Conservation (phyloP, 2,329 filamentous ascomycete genomes). For the Alternaria gansuensis region DNA sequence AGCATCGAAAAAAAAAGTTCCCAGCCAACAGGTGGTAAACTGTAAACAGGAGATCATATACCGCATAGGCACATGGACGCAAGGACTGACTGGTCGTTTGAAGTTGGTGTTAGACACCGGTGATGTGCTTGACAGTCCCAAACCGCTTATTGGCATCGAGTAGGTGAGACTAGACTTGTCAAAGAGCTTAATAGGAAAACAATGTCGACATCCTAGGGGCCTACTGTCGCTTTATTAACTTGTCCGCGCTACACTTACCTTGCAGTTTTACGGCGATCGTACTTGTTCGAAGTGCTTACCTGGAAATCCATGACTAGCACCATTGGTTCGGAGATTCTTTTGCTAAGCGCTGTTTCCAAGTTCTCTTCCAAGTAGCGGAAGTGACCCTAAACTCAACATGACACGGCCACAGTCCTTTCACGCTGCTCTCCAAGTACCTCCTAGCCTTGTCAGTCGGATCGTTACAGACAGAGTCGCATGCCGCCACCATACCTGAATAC, state of each 20-base stretch:
- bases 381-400: conserved; percentile 9
- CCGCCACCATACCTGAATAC: neutral
- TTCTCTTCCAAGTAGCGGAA: neutral
- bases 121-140: conserved; percentile 17
- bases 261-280: neutral
- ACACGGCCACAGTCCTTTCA: neutral
- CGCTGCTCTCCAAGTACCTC: conserved; percentile 2
- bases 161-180: conserved; percentile 8
- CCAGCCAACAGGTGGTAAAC: neutral
- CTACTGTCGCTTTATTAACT: neutral
- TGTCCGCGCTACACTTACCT: neutral
- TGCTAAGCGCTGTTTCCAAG: neutral
- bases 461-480: conserved; percentile 15
- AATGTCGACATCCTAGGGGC: neutral
- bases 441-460: neutral
- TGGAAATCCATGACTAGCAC: neutral
- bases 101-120: conserved; percentile 1
- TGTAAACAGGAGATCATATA: neutral
- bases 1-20: neutral
- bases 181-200: conserved; percentile 8
- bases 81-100: neutral
- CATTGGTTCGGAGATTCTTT: neutral
- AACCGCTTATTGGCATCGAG: conserved; percentile 15
- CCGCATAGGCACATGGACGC: neutral
- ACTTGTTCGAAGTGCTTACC: neutral